Evolutionary conservation across 202 grass and related monocot species (phyloP), one percentile per base, ranked within the genome.

Genomic region (Hordeum pubiflorum): DNA sequence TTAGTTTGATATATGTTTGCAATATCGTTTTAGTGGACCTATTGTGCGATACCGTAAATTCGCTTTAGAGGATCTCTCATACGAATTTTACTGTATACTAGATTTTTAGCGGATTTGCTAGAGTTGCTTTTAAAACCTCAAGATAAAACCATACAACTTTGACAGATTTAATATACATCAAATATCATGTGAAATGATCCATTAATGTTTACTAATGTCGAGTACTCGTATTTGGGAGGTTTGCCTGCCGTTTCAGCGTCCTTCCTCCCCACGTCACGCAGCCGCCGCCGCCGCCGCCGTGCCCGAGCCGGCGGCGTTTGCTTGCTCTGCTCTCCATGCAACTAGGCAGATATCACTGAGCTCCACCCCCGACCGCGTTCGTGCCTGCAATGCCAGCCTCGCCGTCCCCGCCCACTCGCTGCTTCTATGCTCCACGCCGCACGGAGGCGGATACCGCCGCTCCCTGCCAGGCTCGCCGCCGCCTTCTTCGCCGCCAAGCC

Each of bases 391-490:
- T 87, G 80, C 80, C 21, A 74, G 46, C 46, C 56, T 39, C 60
- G 37, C 60, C 60, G 8, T 52, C 62, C 60, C 18, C 43, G 20
- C 21, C 57, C 71, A 6, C 63, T 44, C 29, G 64, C 79, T 41
- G 58, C 62, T 74, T 91, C 86, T 82, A 87, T 94, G 89, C 81
- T 89, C 86, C 83, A 54, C 75, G 81, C 77, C 87, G 15, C 77
- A 73, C 64, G 77, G 66, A 86, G 75, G 87, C 58, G 79, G 66
- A 56, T 79, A 29, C 74, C 79, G 84, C 65, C 63, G 38, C 75
- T 91, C 79, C 76, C 90, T 77, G 56, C 84, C 57, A 58, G 74
- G 24, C 78, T 77, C 72, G 64, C 86, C 74, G 77, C 81, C 64
- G 46, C 70, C 39, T 76, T 55, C 77, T 72, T 89, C 77, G 26